These are phyloP conservation scores for Cyclospora cayetanensis DNA, from an alignment of 169 alveolate genomes.

Conservation along the genomic window DNA sequence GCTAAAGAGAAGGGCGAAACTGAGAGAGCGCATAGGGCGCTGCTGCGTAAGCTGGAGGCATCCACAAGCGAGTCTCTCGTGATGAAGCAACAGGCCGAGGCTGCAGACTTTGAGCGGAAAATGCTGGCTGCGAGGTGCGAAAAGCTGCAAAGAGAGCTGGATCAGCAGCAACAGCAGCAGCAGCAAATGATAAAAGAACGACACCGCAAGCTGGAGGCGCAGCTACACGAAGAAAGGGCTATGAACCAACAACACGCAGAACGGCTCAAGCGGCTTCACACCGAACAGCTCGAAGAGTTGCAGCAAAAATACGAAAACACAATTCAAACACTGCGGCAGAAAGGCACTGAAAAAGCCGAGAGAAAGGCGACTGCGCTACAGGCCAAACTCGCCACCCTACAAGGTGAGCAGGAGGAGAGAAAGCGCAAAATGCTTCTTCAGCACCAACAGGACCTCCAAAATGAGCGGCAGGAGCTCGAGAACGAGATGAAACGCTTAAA, in stretches of 20 bases:
- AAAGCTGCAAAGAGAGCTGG: slow-evolving; percentile 14
- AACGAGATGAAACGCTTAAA: background rate
- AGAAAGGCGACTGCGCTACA: background rate
- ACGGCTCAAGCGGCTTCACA: slow-evolving; percentile 7
- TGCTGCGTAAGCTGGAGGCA: background rate
- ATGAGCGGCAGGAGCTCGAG: background rate
- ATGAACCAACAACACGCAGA: background rate
- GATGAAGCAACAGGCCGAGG: slow-evolving; percentile 44
- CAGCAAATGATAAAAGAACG: background rate
- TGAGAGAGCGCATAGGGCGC: slow-evolving; percentile 8
- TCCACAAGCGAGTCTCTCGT: background rate
- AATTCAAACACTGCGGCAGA: background rate
- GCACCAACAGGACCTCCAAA: slow-evolving; percentile 14
- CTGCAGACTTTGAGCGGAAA: slow-evolving; percentile 12
- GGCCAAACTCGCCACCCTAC: background rate
- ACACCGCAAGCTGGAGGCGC: background rate
- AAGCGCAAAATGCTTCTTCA: background rate
- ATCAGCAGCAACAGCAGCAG: slow-evolving; percentile 26
- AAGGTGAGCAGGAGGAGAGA: slow-evolving; percentile 23
- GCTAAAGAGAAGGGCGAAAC: background rate
- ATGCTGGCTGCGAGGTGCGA: slow-evolving; percentile 4
- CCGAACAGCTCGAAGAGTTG: slow-evolving; percentile 30
- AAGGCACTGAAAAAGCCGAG: slow-evolving; percentile 15
- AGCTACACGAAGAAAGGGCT: background rate
- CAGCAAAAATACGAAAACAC: slow-evolving; percentile 27